Evolutionary conservation across 495 filamentous ascomycete species (phyloP).

Genomic region (Penicillium arizonense): DNA sequence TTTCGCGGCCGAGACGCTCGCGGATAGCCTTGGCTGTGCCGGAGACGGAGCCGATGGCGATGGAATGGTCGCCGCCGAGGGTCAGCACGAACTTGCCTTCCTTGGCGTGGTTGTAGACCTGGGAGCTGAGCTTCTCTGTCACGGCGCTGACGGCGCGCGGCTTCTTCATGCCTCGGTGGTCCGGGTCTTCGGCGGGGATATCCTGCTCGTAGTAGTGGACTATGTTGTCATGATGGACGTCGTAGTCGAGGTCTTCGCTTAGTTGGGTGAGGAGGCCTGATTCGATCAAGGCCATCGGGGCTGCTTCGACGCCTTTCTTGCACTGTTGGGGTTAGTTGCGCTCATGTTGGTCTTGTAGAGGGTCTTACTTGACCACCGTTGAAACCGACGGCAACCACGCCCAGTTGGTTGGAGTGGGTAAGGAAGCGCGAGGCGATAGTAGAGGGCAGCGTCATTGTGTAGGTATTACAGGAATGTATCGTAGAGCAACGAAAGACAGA

Average conservation of each 20-base stretch:
- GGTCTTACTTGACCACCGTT: constrained; percentile 88
- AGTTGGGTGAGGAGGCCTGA: constrained; percentile 84
- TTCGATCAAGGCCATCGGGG: constrained; percentile 86
- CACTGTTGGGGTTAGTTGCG: constrained; percentile 51
- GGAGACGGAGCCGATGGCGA: constrained; percentile 89
- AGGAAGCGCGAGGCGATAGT: constrained; percentile 83
- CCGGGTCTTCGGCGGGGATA: constrained; percentile 64
- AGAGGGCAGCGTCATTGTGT: constrained; percentile 63
- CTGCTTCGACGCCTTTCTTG: constrained; percentile 90
- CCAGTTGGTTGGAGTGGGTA: constrained; percentile 70
- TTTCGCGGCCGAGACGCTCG: constrained; percentile 75
- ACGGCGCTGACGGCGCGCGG: constrained; percentile 85
- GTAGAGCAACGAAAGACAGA: background rate
- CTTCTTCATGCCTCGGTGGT: constrained; percentile 88
- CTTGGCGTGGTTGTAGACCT: constrained; percentile 85
- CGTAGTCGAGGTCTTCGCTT: constrained; percentile 80
- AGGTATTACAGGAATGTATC: background rate
- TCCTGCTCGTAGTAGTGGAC: constrained; percentile 82
- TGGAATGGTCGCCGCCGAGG: constrained; percentile 92
- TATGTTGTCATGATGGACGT: constrained; percentile 76
- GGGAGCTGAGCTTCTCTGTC: constrained; percentile 72
- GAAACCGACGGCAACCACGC: constrained; percentile 94
- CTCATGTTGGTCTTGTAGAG: constrained; percentile 7
- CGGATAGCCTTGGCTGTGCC: constrained; percentile 81
- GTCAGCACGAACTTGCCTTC: constrained; percentile 88